phyloP scores from a whole-genome alignment of 2,329 filamentous ascomycete species.

The Drechslerella stenobrocha region DNA sequence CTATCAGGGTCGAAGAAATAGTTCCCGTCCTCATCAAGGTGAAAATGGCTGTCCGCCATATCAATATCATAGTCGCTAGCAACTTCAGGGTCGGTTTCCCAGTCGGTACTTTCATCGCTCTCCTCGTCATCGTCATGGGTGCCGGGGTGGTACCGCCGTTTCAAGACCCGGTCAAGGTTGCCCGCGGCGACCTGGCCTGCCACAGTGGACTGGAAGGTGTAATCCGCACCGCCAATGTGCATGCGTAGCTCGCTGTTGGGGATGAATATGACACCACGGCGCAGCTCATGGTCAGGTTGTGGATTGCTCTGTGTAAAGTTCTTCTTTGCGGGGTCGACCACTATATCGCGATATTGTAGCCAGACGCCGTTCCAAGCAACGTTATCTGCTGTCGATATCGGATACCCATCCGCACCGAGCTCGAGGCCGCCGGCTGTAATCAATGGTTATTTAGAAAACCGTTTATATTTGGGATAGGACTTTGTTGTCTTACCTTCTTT shows the following conservation, averaged over 20 bases:
- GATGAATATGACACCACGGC: slow-evolving; percentile 44
- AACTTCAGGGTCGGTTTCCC: slow-evolving; percentile 24
- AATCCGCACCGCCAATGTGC: slow-evolving; percentile 46
- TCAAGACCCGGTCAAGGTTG: slow-evolving; percentile 11
- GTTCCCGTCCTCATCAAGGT: slow-evolving; percentile 11
- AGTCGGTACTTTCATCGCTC: slow-evolving; percentile 26
- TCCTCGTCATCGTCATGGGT: slow-evolving; percentile 14
- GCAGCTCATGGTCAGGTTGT: slow-evolving; percentile 28
- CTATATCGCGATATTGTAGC: slow-evolving; percentile 51
- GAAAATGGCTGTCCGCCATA: slow-evolving; percentile 27
- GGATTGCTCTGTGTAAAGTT: slow-evolving; percentile 23
- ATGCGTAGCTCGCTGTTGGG: slow-evolving; percentile 48
- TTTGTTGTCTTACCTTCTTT: not conserved
- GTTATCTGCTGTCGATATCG: slow-evolving; percentile 25
- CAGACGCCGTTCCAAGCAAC: slow-evolving; percentile 50
- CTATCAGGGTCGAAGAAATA: not conserved
- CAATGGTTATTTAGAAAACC: slow-evolving; percentile 2
- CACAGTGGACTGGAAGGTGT: slow-evolving; percentile 20
- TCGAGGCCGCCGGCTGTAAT: slow-evolving; percentile 8
- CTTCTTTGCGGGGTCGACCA: slow-evolving; percentile 13
- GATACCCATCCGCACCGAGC: slow-evolving; percentile 15
- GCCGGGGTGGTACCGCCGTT: slow-evolving; percentile 29
- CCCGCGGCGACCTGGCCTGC: not conserved
- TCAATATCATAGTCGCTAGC: slow-evolving; percentile 31
- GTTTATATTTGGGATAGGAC: slow-evolving; percentile 9